phyloP scores from a whole-genome alignment of 352 stramenopile genomes.

The Pythium scleroteichum region DNA sequence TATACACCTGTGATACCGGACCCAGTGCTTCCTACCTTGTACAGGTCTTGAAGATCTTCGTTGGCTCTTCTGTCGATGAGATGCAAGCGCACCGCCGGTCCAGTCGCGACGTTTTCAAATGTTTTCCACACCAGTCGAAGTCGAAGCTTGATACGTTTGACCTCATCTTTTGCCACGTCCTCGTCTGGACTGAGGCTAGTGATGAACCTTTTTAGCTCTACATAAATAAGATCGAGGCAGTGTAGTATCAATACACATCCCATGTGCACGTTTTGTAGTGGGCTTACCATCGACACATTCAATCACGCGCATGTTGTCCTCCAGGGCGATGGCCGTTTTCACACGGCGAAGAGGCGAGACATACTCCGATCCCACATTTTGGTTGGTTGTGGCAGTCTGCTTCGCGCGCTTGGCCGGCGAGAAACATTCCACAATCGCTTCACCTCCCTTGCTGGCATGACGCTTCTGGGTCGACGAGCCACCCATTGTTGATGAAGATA shows the following conservation, averaged over 20 bases:
- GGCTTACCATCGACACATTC: conserved; percentile 5
- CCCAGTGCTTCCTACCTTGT: background rate
- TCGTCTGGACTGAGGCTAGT: background rate
- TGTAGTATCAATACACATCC: too few relatives aligned
- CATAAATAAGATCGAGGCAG: too few relatives aligned
- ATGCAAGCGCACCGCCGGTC: conserved; percentile 2
- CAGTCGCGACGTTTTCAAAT: background rate
- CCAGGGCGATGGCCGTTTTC: background rate
- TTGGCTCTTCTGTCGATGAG: conserved; percentile 1
- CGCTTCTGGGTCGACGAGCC: background rate
- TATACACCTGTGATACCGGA: background rate
- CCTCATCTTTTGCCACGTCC: background rate
- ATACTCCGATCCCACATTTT: background rate
- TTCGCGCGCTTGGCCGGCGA: too few relatives aligned
- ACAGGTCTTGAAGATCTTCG: conserved; percentile 1
- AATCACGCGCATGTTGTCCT: background rate
- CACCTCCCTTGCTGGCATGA: too few relatives aligned
- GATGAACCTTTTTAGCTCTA: background rate
- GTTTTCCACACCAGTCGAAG: conserved; percentile 4
- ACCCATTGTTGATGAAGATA: conserved; percentile 1
- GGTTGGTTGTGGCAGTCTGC: too few relatives aligned
- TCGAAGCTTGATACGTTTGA: background rate
- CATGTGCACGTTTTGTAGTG: background rate
- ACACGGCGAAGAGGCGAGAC: conserved; percentile 2
- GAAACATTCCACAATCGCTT: too few relatives aligned